Base-by-base conservation (phyloP, 2,329 filamentous ascomycete species). In the Trichoderma pleuroti region DNA sequence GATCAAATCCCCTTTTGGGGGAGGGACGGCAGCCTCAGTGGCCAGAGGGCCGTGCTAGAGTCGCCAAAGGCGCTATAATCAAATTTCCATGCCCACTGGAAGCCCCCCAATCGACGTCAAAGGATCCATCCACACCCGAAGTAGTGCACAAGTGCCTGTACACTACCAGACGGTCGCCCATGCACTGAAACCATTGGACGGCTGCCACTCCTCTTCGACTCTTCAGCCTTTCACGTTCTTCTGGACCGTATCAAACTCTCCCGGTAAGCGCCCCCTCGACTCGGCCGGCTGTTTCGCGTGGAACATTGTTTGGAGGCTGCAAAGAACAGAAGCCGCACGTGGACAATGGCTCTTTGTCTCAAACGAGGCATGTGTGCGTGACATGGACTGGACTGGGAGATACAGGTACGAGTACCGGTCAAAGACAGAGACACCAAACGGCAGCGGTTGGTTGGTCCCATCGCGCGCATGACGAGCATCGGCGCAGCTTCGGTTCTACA, bases 401-500 rank as follows among this genome's bases (percentile, higher is more conserved):
- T 10, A 24, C 46, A 60, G 66, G 42, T 24, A 24, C 46, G 49
- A 56, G 42, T 24, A 14, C 36, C 21, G 28, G 56, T 18, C n/a
- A 24, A 49, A 52, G 46, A 7, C 32, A 30, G 49, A 28, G 32
- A 42, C 39, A 42, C n/a, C 16, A 42, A 42, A 42, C 16, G 39
- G 57, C 28, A 34, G 39, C 21, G 61, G 66, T 68, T 61, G 66
- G 66, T 68, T 61, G 66, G 66, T 56, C 24, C 64, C 64, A 67
- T 67, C 52, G 34, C 39, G 16, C 54, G 66, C 66, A 68, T 68
- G 66, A 68, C 36, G 21, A 36, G 32, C 52, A 34, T 60, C 66
- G 66, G 66, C 66, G 56, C 66, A 61, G 66, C 59, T 56, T 68
- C 66, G 66, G 66, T 68, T 68, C 56, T 68, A 68, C 66, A 68